A percentile compares a stretch with the other conserved stretches of the same genome.
These are phyloP conservation scores for Juglanconis sp. DNA, from an alignment of 2,329 filamentous ascomycete species.

Conservation along the genomic window DNA sequence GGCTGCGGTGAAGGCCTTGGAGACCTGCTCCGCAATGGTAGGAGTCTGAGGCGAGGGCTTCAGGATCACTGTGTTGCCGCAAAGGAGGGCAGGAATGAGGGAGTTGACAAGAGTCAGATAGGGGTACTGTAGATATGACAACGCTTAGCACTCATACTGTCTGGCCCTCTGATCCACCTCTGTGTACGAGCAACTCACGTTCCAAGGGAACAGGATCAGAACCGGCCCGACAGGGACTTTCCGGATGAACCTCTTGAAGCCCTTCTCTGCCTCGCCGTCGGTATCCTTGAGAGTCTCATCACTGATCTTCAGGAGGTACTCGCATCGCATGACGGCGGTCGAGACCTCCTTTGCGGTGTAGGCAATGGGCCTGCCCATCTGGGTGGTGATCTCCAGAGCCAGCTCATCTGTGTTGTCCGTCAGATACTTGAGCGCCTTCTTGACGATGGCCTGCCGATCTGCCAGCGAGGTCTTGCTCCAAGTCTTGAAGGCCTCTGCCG, in stretches of 20 bases:
- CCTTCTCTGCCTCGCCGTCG: constrained; percentile 76
- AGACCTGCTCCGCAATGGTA: constrained; percentile 81
- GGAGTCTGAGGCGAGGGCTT: constrained; percentile 96
- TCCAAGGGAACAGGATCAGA: constrained; percentile 91
- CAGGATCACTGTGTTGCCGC: constrained; percentile 86
- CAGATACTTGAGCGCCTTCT: constrained; percentile 72
- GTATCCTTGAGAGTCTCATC: constrained; percentile 76
- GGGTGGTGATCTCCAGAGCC: constrained; percentile 80
- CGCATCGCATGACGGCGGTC: constrained; percentile 79
- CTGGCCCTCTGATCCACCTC: not conserved
- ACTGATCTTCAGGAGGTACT: constrained; percentile 83
- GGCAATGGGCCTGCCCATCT: constrained; percentile 92
- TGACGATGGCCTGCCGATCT: constrained; percentile 76
- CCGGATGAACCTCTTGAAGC: constrained; percentile 86
- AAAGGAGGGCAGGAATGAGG: constrained; percentile 83
- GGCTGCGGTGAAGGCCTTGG: constrained; percentile 72
- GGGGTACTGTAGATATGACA: constrained; percentile 64
- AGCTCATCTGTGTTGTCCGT: constrained; percentile 72
- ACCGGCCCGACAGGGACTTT: constrained; percentile 86
- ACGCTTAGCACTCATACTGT: not conserved
- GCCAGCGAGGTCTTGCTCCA: constrained; percentile 73
- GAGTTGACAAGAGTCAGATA: constrained; percentile 93
- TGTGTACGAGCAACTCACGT: constrained; percentile 56
- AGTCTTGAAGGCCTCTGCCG: constrained; percentile 71
- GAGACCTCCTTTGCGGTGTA: constrained; percentile 80